Conservation (phyloP, 345 rosid genomes). For the Eucalyptus melliodora region DNA sequence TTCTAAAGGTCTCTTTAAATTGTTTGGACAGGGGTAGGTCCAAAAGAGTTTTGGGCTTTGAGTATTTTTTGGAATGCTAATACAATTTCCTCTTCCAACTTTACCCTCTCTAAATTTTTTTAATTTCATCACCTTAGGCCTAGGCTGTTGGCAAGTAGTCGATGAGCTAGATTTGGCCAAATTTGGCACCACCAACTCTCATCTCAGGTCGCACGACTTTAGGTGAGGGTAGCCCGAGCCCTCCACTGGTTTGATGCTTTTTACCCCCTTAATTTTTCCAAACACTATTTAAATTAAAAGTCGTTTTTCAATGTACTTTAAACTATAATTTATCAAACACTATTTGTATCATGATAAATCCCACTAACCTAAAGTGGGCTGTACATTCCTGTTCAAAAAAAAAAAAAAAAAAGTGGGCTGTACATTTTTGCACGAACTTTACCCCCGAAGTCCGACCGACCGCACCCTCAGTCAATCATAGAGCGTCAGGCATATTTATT, state of each 20-base stretch:
- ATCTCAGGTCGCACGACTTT: too few species aligned
- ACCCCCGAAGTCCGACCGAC: neutral
- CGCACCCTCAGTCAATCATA: neutral
- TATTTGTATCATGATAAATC: neutral
- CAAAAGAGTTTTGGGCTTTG: neutral
- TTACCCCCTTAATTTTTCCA: rapidly evolving
- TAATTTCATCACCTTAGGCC: neutral
- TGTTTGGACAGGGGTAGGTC: neutral
- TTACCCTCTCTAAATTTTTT: neutral
- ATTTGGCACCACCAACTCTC: neutral
- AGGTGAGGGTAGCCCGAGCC: too few species aligned
- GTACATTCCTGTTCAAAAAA: too few species aligned
- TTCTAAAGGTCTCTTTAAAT: neutral
- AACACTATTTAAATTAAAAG: neutral
- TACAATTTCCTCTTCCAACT: neutral
- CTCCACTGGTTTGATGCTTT: rapidly evolving
- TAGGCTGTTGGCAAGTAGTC: rapidly evolving
- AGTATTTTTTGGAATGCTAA: neutral
- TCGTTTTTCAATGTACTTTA: rapidly evolving
- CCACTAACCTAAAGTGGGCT: neutral
- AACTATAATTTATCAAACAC: rapidly evolving
- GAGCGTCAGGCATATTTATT: neutral
- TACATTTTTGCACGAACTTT: neutral
- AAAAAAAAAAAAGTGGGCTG: neutral
- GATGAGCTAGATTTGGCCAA: neutral